Evolutionary conservation across 768 basidiomycete species (phyloP).

Genomic region (Nevesoporus exiguus): DNA sequence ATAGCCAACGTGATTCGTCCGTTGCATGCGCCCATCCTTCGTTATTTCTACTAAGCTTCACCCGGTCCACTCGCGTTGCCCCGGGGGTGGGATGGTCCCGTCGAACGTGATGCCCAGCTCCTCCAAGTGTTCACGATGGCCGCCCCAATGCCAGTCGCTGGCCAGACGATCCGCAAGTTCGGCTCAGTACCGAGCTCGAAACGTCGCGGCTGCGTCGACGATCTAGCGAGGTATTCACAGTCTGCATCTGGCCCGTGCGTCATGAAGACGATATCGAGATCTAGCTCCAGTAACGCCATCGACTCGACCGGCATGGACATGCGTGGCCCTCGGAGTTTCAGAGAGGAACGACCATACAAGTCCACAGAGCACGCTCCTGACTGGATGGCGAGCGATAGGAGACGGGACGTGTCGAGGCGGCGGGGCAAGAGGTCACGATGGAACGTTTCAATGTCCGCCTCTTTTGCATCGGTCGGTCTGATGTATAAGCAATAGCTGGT

Average conservation of each 20-base stretch:
- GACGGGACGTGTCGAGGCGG: slow-evolving; percentile 10
- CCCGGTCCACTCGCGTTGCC: not conserved
- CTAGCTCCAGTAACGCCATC: slow-evolving; percentile 8
- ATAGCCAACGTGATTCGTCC: slow-evolving; percentile 14
- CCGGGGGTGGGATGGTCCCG: slow-evolving; percentile 3
- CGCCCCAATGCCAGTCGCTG: slow-evolving; percentile 7
- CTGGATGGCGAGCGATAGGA: slow-evolving; percentile 6
- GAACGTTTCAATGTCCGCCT: slow-evolving; percentile 3
- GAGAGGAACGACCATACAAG: no score
- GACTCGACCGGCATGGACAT: slow-evolving; percentile 13
- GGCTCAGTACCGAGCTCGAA: slow-evolving; percentile 18
- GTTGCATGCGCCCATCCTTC: slow-evolving; percentile 8
- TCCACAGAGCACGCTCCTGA: not conserved
- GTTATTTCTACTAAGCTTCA: not conserved
- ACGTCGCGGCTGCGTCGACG: slow-evolving; percentile 6
- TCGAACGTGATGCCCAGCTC: slow-evolving; percentile 20
- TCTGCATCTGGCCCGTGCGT: slow-evolving; percentile 9
- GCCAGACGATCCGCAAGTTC: slow-evolving; percentile 4
- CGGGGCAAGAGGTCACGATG: slow-evolving; percentile 6
- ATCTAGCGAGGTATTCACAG: slow-evolving; percentile 9
- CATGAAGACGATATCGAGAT: slow-evolving; percentile 17
- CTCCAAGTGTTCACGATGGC: slow-evolving; percentile 10
- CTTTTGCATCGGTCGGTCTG: slow-evolving; percentile 3
- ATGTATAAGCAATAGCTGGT: slow-evolving; percentile 3
- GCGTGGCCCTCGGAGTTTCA: slow-evolving; percentile 1